A percentile compares a stretch with the other conserved stretches of the same genome.
phyloP scores from a whole-genome alignment of 768 basidiomycete species.

The Psilocybe tampanensis region DNA sequence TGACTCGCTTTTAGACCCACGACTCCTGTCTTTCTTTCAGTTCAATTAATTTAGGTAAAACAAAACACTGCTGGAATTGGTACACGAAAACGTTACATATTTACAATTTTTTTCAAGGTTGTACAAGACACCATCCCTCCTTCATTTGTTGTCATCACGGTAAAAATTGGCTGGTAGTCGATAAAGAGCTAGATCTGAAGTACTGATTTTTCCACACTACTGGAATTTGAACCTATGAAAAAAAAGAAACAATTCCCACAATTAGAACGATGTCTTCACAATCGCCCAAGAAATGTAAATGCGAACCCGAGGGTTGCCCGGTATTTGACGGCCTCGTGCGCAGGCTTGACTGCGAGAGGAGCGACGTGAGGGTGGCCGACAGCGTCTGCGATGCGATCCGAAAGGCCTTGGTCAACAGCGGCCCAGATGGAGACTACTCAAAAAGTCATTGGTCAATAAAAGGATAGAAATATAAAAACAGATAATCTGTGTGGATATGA shows the following conservation, averaged over 20 bases:
- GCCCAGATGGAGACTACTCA: conserved; percentile 76
- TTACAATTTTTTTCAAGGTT: background rate
- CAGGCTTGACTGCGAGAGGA: conserved; percentile 65
- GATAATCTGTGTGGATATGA: no score
- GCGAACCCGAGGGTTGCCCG: conserved; percentile 41
- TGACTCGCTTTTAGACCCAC: background rate
- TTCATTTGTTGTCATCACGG: background rate
- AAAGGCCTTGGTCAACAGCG: conserved; percentile 72
- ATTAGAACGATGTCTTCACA: conserved; percentile 7
- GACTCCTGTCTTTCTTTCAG: no score
- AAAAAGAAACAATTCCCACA: background rate
- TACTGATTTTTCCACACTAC: background rate
- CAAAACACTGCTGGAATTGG: background rate
- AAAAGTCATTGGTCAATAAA: background rate
- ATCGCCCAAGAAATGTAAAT: conserved; percentile 11
- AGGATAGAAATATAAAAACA: background rate
- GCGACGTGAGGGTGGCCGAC: conserved; percentile 59
- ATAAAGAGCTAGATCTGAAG: background rate
- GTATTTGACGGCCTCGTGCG: conserved; percentile 57
- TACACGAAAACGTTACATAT: background rate
- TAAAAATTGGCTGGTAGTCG: background rate
- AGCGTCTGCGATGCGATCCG: conserved; percentile 77
- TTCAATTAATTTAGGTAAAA: no score
- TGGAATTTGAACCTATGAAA: conserved; percentile 14
- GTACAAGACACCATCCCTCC: background rate